Base-by-base conservation (phyloP, 306 rosid genomes). In the Corylus heterophylla region DNA sequence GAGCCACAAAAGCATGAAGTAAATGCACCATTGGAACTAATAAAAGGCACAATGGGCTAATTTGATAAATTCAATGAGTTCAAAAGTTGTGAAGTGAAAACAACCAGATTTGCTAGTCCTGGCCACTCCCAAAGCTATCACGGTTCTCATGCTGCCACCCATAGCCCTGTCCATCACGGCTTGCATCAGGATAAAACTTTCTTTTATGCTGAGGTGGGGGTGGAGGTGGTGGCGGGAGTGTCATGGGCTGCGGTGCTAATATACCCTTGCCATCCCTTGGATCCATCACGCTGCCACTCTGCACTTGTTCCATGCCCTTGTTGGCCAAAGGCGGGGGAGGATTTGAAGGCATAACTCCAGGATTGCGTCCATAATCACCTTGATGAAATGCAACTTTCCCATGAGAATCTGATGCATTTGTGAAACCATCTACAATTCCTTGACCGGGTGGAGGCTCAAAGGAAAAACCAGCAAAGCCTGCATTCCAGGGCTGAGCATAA, bases 401-500 rank as follows among this genome's bases (percentile, higher is more conserved):
- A 70, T 85, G 91, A 76, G 89, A 76, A 39, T 85, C 89, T 31
- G 85, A 67, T 2, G 72, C 49, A 77, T 85, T 82, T 2, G 79
- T 37, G 71, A 85, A 85, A 66, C 85, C 69, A 56, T 88, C 91
- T 20, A 55, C 62, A 61, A 72, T 77, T 75, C 81, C 79, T 48
- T 81, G 87, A 71, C 79, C 86, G 16, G 73, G 76, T 29, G 76
- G 61, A 69, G 74, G 77, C 35, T 94, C 98, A 48, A 86, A 92
- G 54, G 93, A 93, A 39, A 61, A 76, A 62, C 92, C 83, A 3
- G 78, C 82, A 48, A 88, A 86, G 74, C 90, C 92, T n/a, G 89
- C 82, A 83, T 89, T 87, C 98, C 97, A 92, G 48, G 93, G 82
- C 61, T 90, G 96, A n/a, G 88, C 86, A 84, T 88, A 91, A 71